A percentile compares a stretch with the other conserved stretches of the same genome.
Evolutionary conservation across 805 yeast species (phyloP).

Genomic region (Starmerella potacharoeniae): DNA sequence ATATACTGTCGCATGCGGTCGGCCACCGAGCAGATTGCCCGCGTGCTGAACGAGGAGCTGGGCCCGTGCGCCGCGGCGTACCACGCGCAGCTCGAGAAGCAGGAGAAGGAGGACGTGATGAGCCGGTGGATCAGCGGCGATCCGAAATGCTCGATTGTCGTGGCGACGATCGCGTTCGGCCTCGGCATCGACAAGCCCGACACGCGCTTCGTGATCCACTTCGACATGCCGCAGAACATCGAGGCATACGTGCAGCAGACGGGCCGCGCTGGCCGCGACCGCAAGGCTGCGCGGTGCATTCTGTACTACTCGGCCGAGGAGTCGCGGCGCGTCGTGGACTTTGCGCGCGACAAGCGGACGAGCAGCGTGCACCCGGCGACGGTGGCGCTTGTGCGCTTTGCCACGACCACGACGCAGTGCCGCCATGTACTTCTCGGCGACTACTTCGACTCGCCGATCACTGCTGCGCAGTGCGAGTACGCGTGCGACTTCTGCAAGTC

Average conservation of each 20-base stretch:
- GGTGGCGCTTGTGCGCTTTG: conserved; percentile 16
- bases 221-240: conserved; percentile 74
- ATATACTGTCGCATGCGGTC: conserved; percentile 87
- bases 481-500: conserved; percentile 73
- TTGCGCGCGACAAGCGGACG: conserved; percentile 38
- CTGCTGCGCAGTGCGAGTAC: conserved; percentile 41
- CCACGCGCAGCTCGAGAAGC: conserved; percentile 79
- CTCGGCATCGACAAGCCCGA: conserved; percentile 98
- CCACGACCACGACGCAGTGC: conserved; percentile 50
- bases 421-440: conserved; percentile 75
- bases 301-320: conserved; percentile 43
- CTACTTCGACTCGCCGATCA: conserved; percentile 64
- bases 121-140: conserved; percentile 63
- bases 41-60: conserved; percentile 43
- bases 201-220: conserved; percentile 82
- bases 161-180: conserved; percentile 97
- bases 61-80: conserved; percentile 65
- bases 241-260: conserved; percentile 98
- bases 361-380: conserved; percentile 2
- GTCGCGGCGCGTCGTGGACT: conserved; percentile 54
- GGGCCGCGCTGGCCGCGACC: conserved; percentile 97
- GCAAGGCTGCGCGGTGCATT: conserved; percentile 68
- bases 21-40: conserved; percentile 65
- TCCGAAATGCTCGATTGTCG: conserved; percentile 50
- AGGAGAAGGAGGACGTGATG: conserved; percentile 53